Conservation (phyloP, 108 stramenopile species). For the Hondaea fermentalgiana region DNA sequence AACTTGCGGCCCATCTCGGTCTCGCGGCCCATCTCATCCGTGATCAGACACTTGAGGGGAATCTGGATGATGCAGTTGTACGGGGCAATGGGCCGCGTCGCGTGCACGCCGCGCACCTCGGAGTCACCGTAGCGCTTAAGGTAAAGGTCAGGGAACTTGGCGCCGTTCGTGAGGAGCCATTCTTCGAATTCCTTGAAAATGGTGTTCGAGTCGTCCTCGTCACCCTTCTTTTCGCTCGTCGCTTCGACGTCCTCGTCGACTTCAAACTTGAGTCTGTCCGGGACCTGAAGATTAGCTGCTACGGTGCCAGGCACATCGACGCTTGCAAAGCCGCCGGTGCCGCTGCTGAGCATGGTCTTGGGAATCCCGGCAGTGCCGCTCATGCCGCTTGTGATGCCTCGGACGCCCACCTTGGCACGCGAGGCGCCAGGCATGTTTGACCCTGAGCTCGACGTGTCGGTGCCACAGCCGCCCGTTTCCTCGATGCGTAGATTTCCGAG, state of each 20-base stretch:
- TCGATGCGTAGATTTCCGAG: neutral
- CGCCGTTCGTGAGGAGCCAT: conserved; percentile 44
- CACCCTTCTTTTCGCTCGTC: neutral
- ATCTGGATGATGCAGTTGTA: conserved; percentile 73
- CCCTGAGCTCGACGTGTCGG: neutral
- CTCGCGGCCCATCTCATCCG: conserved; percentile 97
- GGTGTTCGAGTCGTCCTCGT: neutral
- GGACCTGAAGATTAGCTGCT: neutral
- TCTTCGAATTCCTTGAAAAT: conserved; percentile 32
- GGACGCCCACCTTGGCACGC: neutral
- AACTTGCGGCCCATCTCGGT: conserved; percentile 76
- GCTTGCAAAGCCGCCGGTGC: neutral
- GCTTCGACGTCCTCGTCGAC: neutral
- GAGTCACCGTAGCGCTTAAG: conserved; percentile 43
- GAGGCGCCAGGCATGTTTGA: neutral
- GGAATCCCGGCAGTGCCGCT: neutral
- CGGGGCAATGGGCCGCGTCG: conserved; percentile 60
- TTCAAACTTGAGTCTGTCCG: neutral
- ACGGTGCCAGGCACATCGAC: neutral
- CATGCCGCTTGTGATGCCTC: neutral
- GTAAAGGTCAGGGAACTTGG: conserved; percentile 34
- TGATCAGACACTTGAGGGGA: conserved; percentile 84
- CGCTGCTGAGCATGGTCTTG: neutral
- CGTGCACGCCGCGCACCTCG: conserved; percentile 96
- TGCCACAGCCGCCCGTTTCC: neutral